These are phyloP conservation scores for Rhododendron ovatum DNA, from an alignment of 148 eudicot species.

Conservation along the genomic window DNA sequence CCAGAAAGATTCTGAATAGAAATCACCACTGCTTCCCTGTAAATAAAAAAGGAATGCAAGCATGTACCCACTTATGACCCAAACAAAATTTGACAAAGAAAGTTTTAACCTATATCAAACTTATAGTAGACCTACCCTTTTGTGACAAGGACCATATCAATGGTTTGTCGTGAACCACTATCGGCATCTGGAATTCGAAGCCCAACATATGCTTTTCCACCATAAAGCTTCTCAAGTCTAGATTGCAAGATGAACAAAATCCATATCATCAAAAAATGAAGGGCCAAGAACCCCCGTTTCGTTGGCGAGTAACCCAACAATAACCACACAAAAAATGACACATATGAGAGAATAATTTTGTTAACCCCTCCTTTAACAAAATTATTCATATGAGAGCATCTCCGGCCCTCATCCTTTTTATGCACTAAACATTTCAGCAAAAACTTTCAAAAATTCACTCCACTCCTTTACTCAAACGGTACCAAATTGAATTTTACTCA, in stretches of 20 bases:
- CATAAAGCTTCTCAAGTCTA: constrained; percentile 69
- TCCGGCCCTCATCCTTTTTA: background rate
- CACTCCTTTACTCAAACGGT: background rate
- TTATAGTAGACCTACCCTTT: constrained; percentile 35
- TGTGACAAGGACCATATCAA: constrained; percentile 68
- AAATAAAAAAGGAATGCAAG: background rate
- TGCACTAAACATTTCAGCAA: background rate
- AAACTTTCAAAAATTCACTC: background rate
- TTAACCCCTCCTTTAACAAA: too few relatives aligned
- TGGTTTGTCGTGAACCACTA: constrained; percentile 50
- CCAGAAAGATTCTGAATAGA: constrained; percentile 67
- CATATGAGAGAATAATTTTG: background rate
- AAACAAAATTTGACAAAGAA: background rate
- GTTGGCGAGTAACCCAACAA: background rate
- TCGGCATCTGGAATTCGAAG: constrained; percentile 88
- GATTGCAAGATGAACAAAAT: constrained; percentile 3
- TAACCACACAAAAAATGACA: background rate
- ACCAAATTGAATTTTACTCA: too few relatives aligned
- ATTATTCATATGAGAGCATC: background rate
- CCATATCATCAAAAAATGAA: background rate
- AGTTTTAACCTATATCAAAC: background rate
- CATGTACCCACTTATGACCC: background rate
- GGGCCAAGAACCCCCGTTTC: background rate
- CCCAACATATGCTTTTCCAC: constrained; percentile 66
- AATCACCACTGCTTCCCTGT: constrained; percentile 67